A percentile compares a stretch with the other conserved stretches of the same genome.
Conservation (phyloP, 2,329 filamentous ascomycete species). For the Sphaerostilbella broomeana region DNA sequence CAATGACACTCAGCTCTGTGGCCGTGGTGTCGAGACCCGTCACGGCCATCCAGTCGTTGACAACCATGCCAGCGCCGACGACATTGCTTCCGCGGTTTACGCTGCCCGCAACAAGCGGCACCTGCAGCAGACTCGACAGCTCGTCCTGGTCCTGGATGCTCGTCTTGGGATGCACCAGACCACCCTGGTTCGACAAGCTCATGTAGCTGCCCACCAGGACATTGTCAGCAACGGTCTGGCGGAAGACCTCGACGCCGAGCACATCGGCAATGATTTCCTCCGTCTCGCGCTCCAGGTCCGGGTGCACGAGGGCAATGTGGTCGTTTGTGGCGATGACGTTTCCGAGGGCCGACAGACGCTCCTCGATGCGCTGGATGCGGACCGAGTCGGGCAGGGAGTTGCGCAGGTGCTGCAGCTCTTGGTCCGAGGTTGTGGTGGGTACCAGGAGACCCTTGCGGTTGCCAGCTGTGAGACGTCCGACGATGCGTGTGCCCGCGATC, state of each 20-base stretch:
- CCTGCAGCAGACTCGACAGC: slow-evolving; percentile 84
- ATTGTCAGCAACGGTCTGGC: slow-evolving; percentile 94
- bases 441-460: slow-evolving; percentile 97
- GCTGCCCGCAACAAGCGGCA: slow-evolving; percentile 87
- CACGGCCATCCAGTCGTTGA: slow-evolving; percentile 88
- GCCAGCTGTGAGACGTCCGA: slow-evolving; percentile 89
- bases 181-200: slow-evolving; percentile 90
- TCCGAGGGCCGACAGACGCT: slow-evolving; percentile 87
- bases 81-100: slow-evolving; percentile 91
- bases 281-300: slow-evolving; percentile 93
- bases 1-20: slow-evolving; percentile 94
- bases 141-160: slow-evolving; percentile 97
- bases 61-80: slow-evolving; percentile 64
- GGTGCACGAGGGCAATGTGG: slow-evolving; percentile 92
- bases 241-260: slow-evolving; percentile 79
- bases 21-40: slow-evolving; percentile 91
- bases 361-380: slow-evolving; percentile 95
- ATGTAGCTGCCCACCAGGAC: slow-evolving; percentile 96
- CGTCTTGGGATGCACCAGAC: slow-evolving; percentile 95
- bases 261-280: slow-evolving; percentile 98
- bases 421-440: slow-evolving; percentile 91
- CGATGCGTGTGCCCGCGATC: slow-evolving; percentile 92
- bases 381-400: slow-evolving; percentile 89
- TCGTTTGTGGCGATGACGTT: slow-evolving; percentile 97
- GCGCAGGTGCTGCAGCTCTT: slow-evolving; percentile 94